A percentile compares a stretch with the other conserved stretches of the same genome.
Evolutionary conservation across 2,329 filamentous ascomycete species (phyloP).

Genomic region (Fusarium caatingaense): DNA sequence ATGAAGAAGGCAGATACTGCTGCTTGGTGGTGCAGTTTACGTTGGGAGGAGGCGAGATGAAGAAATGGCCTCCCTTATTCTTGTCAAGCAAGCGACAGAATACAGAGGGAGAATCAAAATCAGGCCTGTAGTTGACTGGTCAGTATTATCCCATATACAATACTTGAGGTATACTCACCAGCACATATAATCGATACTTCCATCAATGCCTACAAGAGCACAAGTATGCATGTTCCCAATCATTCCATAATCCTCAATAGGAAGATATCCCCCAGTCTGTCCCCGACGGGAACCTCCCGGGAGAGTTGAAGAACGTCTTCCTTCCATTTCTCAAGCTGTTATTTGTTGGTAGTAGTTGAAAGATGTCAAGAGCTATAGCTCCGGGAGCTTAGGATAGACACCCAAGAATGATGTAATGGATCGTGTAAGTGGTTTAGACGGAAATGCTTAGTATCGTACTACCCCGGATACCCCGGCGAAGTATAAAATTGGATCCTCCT

Average conservation of each 20-base stretch:
- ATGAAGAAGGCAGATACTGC: conserved; percentile 79
- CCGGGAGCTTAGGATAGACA: not conserved
- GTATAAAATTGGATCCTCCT: conserved; percentile 2
- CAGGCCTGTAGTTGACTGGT: conserved; percentile 63
- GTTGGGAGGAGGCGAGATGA: conserved; percentile 66
- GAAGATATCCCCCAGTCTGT: conserved; percentile 63
- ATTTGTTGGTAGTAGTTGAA: not conserved
- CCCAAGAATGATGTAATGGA: conserved; percentile 42
- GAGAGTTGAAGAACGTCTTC: conserved; percentile 49
- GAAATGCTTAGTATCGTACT: conserved; percentile 6
- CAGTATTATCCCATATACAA: not conserved
- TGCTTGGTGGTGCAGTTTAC: conserved; percentile 76
- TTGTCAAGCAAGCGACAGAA: conserved; percentile 82
- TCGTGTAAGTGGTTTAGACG: conserved; percentile 20
- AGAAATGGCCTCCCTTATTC: conserved; percentile 79
- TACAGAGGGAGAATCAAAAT: conserved; percentile 81
- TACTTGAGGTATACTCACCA: conserved; percentile 61
- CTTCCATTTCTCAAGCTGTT: conserved; percentile 46
- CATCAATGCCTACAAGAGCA: conserved; percentile 78
- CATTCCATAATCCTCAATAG: conserved; percentile 82
- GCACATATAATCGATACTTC: conserved; percentile 82
- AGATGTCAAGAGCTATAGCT: conserved; percentile 3
- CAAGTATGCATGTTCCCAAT: conserved; percentile 86
- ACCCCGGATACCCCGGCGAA: conserved; percentile 12
- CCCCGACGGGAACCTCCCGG: conserved; percentile 49